Conservation (phyloP, 2,329 filamentous ascomycete genomes). For the Rhynchosporium graminicola region DNA sequence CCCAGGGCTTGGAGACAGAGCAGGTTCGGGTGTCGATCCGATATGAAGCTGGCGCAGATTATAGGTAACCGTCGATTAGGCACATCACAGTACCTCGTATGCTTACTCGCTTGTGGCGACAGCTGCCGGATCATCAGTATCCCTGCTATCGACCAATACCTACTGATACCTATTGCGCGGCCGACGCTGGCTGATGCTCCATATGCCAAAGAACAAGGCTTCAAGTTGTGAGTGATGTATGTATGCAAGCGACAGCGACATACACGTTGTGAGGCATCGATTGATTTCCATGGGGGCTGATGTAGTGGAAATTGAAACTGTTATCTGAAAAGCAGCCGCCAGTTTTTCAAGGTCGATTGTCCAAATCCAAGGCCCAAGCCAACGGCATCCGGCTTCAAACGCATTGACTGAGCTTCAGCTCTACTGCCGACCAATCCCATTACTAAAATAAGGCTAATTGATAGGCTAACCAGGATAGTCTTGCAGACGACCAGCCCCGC, state of each 20-base stretch:
- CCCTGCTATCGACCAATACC: too few species aligned
- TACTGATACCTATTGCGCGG: not conserved
- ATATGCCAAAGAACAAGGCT: not conserved
- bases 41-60: not conserved
- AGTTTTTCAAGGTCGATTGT: too few species aligned
- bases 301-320: not conserved
- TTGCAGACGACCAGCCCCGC: not conserved
- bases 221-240: not conserved
- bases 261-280: too few species aligned
- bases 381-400: constrained; percentile 4
- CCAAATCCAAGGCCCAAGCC: not conserved
- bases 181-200: not conserved
- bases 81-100: too few species aligned
- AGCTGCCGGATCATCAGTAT: too few species aligned
- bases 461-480: not conserved
- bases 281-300: not conserved
- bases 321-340: not conserved
- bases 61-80: not conserved
- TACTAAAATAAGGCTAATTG: not conserved
- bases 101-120: too few species aligned
- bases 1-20: not conserved
- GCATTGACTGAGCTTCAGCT: not conserved
- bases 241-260: not conserved
- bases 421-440: constrained; percentile 1
- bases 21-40: not conserved